Evolutionary conservation across 495 filamentous ascomycete species (phyloP).

Genomic region (Penicillium canariense): DNA sequence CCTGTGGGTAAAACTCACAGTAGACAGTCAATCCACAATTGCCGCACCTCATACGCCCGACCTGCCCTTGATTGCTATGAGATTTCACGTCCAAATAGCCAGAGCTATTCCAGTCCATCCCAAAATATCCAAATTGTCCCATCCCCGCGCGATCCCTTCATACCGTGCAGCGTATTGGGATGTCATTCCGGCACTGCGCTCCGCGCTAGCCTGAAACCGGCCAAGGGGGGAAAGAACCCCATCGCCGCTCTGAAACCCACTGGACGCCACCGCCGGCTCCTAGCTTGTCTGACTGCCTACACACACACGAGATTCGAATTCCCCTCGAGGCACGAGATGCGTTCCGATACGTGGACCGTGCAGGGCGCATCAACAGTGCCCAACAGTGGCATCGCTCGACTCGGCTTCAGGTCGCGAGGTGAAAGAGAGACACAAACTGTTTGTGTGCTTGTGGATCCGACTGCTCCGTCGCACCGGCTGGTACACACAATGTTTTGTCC

Average conservation of each 20-base stretch:
- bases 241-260: conserved; percentile 4
- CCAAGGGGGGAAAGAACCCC: not conserved
- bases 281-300: not conserved
- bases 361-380: not conserved
- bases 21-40: too few species aligned
- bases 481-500: conserved; percentile 3
- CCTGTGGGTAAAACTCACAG: too few species aligned
- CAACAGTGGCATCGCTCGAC: not conserved
- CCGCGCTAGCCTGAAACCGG: not conserved
- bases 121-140: not conserved
- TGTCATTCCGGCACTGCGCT: conserved; percentile 8
- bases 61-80: too few species aligned
- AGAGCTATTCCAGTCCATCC: not conserved
- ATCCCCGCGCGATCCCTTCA: conserved; percentile 21
- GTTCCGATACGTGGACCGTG: not conserved
- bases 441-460: not conserved
- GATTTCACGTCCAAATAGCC: too few species aligned
- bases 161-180: conserved; percentile 16
- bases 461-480: conserved; percentile 7
- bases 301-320: conserved; percentile 2
- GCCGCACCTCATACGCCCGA: too few species aligned
- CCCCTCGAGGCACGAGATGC: not conserved
- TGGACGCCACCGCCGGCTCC: conserved; percentile 16
- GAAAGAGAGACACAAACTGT: not conserved
- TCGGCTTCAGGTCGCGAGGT: not conserved